Evolutionary conservation across 2,329 filamentous ascomycete genomes (phyloP).

Genomic region (Colletotrichum trifolii): DNA sequence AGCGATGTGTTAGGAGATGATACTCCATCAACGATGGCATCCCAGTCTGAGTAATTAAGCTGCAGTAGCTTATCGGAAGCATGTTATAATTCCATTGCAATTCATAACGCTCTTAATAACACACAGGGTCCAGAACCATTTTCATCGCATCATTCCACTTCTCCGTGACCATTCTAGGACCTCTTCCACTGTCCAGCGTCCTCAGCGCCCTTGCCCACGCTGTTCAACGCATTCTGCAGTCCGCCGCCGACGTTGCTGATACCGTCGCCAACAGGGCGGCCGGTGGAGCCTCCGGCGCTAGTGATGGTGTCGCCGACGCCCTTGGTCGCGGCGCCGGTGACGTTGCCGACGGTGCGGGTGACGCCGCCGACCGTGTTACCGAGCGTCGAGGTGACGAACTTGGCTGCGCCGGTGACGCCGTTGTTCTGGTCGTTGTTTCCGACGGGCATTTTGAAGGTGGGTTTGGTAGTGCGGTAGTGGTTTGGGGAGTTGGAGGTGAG

Average conservation of each 20-base stretch:
- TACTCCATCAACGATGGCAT: no score
- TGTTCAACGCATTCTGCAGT: slow-evolving; percentile 60
- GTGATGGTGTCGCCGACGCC: slow-evolving; percentile 68
- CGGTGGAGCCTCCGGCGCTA: slow-evolving; percentile 63
- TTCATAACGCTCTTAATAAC: slow-evolving; percentile 16
- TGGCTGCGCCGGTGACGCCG: slow-evolving; percentile 47
- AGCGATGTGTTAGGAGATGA: no score
- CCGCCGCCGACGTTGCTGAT: slow-evolving; percentile 64
- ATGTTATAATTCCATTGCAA: no score
- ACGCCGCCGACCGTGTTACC: slow-evolving; percentile 56
- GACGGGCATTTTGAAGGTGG: slow-evolving; percentile 40
- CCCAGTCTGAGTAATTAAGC: no score
- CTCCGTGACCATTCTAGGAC: background rate
- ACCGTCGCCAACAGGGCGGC: slow-evolving; percentile 66
- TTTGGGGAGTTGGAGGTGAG: slow-evolving; percentile 2
- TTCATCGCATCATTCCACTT: background rate
- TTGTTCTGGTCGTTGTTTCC: slow-evolving; percentile 38
- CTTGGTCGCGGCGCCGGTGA: slow-evolving; percentile 63
- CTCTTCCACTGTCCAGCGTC: slow-evolving; percentile 68
- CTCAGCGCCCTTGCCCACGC: slow-evolving; percentile 65
- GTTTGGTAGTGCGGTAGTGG: slow-evolving; percentile 37
- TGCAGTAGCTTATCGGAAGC: no score
- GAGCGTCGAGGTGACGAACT: slow-evolving; percentile 53
- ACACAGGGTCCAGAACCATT: slow-evolving; percentile 1
- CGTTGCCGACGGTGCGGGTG: slow-evolving; percentile 52